Evolutionary conservation across 2,329 filamentous ascomycete species (phyloP).

Genomic region (Aspergillus ochraceus): DNA sequence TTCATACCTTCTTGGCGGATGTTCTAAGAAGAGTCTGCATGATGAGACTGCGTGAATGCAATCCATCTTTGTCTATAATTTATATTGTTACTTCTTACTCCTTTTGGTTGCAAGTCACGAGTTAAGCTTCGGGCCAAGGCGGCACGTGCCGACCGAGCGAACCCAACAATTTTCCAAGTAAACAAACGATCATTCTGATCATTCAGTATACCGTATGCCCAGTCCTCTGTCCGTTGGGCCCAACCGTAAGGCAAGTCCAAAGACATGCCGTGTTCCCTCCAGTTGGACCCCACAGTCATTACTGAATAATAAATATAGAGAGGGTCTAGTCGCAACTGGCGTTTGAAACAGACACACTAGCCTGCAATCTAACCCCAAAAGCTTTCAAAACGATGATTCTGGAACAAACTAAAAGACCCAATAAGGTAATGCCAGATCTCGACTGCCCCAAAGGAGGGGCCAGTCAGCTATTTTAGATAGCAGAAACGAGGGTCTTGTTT

Average conservation of each 20-base stretch:
- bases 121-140: slow-evolving; percentile 23
- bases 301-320: too few species aligned
- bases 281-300: not conserved
- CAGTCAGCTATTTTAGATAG: too few species aligned
- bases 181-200: not conserved
- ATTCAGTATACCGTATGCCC: too few species aligned
- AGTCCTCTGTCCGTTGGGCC: not conserved
- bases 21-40: too few species aligned
- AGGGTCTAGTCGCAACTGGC: too few species aligned
- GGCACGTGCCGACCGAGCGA: slow-evolving; percentile 18
- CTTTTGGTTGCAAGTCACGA: too few species aligned
- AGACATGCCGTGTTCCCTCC: not conserved
- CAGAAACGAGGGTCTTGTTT: not conserved
- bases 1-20: too few species aligned
- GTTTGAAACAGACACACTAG: too few species aligned
- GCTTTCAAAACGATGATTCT: not conserved
- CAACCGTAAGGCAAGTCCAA: not conserved
- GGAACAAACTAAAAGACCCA: not conserved
- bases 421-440: not conserved
- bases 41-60: too few species aligned
- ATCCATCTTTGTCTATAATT: too few species aligned
- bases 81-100: too few species aligned
- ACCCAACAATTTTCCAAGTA: not conserved
- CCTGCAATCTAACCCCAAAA: too few species aligned
- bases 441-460: not conserved